These are phyloP conservation scores for Lumnitzera racemosa DNA, from an alignment of 345 rosid species.

Conservation along the genomic window DNA sequence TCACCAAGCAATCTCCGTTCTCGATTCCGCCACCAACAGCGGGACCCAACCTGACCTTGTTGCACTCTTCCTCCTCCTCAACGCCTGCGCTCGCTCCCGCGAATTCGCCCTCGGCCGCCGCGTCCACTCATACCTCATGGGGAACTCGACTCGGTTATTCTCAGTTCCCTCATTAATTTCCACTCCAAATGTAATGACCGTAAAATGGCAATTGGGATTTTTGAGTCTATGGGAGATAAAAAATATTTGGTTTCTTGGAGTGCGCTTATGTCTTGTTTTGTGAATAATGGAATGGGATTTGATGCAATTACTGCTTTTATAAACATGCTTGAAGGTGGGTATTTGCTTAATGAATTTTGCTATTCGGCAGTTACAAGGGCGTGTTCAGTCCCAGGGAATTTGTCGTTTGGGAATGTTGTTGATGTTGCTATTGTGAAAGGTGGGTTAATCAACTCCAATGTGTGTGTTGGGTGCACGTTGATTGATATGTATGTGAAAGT, in stretches of 20 bases:
- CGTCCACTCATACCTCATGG: conserved; percentile 37
- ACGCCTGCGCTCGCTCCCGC: conserved; percentile 25
- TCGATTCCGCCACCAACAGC: too few relatives aligned
- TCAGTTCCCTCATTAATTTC: conserved; percentile 53
- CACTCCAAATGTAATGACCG: conserved; percentile 49
- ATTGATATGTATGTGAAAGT: conserved; percentile 62
- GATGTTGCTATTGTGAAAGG: conserved; percentile 34
- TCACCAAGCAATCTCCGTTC: conserved; percentile 24
- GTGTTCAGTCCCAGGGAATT: too few relatives aligned
- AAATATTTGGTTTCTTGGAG: conserved; percentile 68
- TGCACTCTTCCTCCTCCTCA: conserved; percentile 22
- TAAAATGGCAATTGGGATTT: conserved; percentile 29
- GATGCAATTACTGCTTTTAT: conserved; percentile 21
- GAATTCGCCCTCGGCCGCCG: conserved; percentile 46
- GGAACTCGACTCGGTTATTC: conserved; percentile 39
- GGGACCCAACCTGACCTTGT: too few relatives aligned
- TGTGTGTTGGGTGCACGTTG: conserved; percentile 56
- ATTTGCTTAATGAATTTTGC: conserved; percentile 46
- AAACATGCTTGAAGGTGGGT: too few relatives aligned
- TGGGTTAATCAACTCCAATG: conserved; percentile 40
- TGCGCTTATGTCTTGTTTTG: conserved; percentile 53
- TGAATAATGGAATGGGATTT: conserved; percentile 28
- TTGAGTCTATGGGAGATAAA: conserved; percentile 37
- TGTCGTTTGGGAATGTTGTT: too few relatives aligned
- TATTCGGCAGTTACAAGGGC: conserved; percentile 21